phyloP scores from a whole-genome alignment of 2,329 filamentous ascomycete genomes.

The Talaromyces sp. region DNA sequence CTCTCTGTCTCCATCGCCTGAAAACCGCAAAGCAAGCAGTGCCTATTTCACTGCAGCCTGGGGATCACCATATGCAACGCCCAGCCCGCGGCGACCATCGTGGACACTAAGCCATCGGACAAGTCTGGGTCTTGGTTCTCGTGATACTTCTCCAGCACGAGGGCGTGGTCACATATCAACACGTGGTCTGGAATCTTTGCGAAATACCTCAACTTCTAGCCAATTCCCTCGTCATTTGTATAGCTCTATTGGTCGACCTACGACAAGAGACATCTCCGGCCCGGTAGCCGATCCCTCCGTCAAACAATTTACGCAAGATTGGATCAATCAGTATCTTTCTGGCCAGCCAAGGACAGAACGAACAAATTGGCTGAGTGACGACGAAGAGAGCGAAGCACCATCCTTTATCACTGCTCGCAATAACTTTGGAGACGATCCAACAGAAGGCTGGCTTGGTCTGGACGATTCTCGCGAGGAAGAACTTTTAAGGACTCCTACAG shows the following conservation, averaged over 20 bases:
- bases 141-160: slow-evolving; percentile 29
- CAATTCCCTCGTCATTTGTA: slow-evolving; percentile 17
- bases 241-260: slow-evolving; percentile 22
- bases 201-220: slow-evolving; percentile 21
- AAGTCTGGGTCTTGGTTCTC: slow-evolving; percentile 33
- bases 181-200: slow-evolving; percentile 23
- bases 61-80: slow-evolving; percentile 81
- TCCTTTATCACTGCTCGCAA: slow-evolving; percentile 45
- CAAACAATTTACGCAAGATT: slow-evolving; percentile 68
- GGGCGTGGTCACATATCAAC: slow-evolving; percentile 13
- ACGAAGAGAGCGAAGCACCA: slow-evolving; percentile 67
- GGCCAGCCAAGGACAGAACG: slow-evolving; percentile 63
- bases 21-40: slow-evolving; percentile 40
- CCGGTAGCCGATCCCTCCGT: slow-evolving; percentile 29
- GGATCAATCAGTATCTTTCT: slow-evolving; percentile 81
- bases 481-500: slow-evolving; percentile 34
- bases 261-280: slow-evolving; percentile 18
- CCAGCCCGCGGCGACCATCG: slow-evolving; percentile 42
- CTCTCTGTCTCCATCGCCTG: slow-evolving; percentile 33
- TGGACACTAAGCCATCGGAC: slow-evolving; percentile 40
- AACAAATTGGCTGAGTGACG: slow-evolving; percentile 79
- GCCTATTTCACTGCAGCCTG: slow-evolving; percentile 71
- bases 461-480: slow-evolving; percentile 33
- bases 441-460: slow-evolving; percentile 39
- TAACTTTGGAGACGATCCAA: slow-evolving; percentile 35